Base-by-base conservation (phyloP, 768 basidiomycete species). In the Tricholoma furcatifolium region DNA sequence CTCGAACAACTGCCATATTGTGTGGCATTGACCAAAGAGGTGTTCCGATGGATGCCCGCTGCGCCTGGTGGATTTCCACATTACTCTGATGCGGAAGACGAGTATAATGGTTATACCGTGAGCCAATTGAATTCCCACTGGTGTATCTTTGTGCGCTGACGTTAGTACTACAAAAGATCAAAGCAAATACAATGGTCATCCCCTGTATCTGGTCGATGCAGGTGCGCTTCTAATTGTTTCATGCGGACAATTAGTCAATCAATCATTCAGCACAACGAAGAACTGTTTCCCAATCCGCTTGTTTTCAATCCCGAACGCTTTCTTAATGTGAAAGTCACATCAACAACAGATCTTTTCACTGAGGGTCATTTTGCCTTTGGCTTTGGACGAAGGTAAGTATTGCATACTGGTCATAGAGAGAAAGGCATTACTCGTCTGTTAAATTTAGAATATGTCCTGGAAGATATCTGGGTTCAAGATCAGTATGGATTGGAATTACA, bases 1-100 rank as follows among this genome's bases (percentile, higher is more conserved):
- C 36, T 55, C 14, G 46, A 47, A 4, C 36, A 50, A 20, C 42
- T 58, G 24, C 57, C 57, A 1, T 58, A 54, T 27, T 47, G 53
- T 21, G 48, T 51, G 20, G 46, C 57, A 4, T 17, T 58, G 12
- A 48, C 46, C 8, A 58, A 54, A 24, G 57, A 54, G 30, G 50
- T 54, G 3, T 49, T 58, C n/a, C 47, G 57, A 20, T 61, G 60
- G 60, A 54, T 48, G 47, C 54, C 54, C 12, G 54, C 35, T 23
- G 48, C 51, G 18, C 57, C 57, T 10, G 53, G 52, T n/a, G 57
- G 58, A 4, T 51, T 50, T 42, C 55, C 53, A 1, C 55, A 57
- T 21, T 50, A 54, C 18, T 56, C 56, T 17, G 55, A 60, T 41
- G 38, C 21, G 0, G 61, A 62, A 31, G 61, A 60, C 38, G 59